A percentile compares a stretch with the other conserved stretches of the same genome.
phyloP scores from a whole-genome alignment of 2,329 filamentous ascomycete genomes.

The Arthrobotrys conoides region DNA sequence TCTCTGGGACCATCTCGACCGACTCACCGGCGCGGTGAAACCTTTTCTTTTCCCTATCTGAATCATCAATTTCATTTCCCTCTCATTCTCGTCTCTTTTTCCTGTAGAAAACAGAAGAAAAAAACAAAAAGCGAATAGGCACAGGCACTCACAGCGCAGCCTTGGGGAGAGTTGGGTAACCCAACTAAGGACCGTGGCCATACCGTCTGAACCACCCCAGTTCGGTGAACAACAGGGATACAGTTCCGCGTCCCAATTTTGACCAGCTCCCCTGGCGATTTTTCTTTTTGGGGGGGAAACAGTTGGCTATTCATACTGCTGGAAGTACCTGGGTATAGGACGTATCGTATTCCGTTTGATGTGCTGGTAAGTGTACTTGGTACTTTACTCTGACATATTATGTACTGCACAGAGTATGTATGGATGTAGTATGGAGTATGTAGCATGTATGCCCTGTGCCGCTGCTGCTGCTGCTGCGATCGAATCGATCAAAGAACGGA shows the following conservation, averaged over 20 bases:
- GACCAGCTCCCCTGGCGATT: conserved; percentile 53
- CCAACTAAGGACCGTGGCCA: conserved; percentile 54
- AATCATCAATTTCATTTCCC: conserved; percentile 53
- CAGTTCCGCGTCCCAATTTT: conserved; percentile 54
- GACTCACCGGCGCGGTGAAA: conserved; percentile 54
- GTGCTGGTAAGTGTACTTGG: conserved; percentile 39
- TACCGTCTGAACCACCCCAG: conserved; percentile 54
- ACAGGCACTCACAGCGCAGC: conserved; percentile 47
- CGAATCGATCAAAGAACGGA: conserved; percentile 4
- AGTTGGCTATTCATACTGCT: conserved; percentile 51
- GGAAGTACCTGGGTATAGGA: conserved; percentile 1
- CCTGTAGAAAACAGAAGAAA: conserved; percentile 44
- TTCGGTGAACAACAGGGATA: conserved; percentile 44
- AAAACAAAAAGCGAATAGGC: conserved; percentile 52
- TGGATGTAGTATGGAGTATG: too few species aligned
- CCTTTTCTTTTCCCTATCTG: conserved; percentile 33
- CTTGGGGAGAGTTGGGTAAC: conserved; percentile 42
- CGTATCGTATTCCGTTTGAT: conserved; percentile 35
- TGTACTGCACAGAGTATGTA: not conserved
- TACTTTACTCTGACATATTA: too few species aligned
- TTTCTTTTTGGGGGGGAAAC: conserved; percentile 46
- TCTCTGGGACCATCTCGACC: conserved; percentile 49
- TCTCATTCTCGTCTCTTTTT: conserved; percentile 43
- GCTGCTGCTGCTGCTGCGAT: conserved; percentile 19
- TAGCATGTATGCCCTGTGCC: conserved; percentile 15